phyloP scores from a whole-genome alignment of 129 eudicot genomes.

The Flaveria bidentis region DNA sequence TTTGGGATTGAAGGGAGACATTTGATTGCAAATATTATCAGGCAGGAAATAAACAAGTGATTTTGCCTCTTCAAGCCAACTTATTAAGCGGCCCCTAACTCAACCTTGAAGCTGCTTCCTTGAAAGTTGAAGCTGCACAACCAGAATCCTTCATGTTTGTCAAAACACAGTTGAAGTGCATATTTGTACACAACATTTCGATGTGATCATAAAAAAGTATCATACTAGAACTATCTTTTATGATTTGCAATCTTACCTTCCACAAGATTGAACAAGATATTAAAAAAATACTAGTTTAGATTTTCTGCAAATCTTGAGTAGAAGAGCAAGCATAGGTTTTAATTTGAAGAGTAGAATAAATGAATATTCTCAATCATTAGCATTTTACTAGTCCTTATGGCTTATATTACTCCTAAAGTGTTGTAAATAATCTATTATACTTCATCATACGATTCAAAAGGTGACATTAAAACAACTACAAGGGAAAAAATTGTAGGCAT shows the following conservation, averaged over 20 bases:
- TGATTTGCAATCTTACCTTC: not conserved
- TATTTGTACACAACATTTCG: not conserved
- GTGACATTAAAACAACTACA: not conserved
- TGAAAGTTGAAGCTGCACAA: constrained; percentile 37
- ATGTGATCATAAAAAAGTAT: not conserved
- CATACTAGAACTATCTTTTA: not conserved
- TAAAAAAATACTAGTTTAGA: not conserved
- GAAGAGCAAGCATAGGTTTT: not conserved
- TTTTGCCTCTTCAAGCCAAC: constrained; percentile 17
- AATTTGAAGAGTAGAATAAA: not conserved
- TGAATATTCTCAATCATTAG: not conserved
- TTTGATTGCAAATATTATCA: not conserved
- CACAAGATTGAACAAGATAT: not conserved
- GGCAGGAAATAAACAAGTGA: constrained; percentile 17
- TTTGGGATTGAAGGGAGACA: constrained; percentile 20
- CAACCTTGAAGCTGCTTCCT: constrained; percentile 32
- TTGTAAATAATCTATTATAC: not conserved
- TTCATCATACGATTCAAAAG: not conserved
- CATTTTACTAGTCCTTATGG: not conserved
- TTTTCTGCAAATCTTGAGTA: constrained; percentile 2
- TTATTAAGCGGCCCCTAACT: constrained; percentile 19
- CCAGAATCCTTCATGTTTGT: constrained; percentile 21
- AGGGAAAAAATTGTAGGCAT: not conserved
- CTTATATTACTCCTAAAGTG: constrained; percentile 5
- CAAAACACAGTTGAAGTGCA: constrained; percentile 15